Base-by-base conservation (phyloP, 2,329 filamentous ascomycete species). In the Epichloe aotearoae region DNA sequence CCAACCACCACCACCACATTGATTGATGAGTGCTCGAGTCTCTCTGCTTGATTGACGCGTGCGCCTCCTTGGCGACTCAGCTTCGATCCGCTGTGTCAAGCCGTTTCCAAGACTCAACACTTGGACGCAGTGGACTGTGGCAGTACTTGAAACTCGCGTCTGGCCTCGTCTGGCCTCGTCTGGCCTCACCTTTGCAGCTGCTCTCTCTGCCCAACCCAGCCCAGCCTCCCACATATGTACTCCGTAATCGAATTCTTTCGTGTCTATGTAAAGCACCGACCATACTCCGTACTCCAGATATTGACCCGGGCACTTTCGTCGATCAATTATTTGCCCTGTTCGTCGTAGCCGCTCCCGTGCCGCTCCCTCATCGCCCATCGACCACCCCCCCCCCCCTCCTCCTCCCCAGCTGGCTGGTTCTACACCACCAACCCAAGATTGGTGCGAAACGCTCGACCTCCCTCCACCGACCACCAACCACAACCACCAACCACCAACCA, bases 51-150 rank as follows among this genome's bases (percentile, higher is more conserved):
- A 30, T 30, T 10, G 3, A 30, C 26, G 7, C 26, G 1, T 30
- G 42, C 47, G 20, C 46, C 46, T 47, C 46, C 46, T 17, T 20
- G 36, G 46, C 34, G n/a, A 19, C 41, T 33, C 41, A 43, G 41
- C 41, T 30, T 12, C 23, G 47, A 30, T 42, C 47, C 37, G 37
- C 39, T 43, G 47, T 42, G 42, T 49, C 47, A 49, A 42, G 36
- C 33, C 26, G 37, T 33, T 49, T 49, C 47, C 26, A 42, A n/a
- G 38, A 49, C 38, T 49, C 26, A 42, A 26, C 47, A 49, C 38
- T 49, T 43, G 26, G 38, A 49, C 17, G 47, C 47, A 42, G 26
- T 30, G n/a, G n/a, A n/a, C n/a, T n/a, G n/a, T n/a, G 26, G 26
- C 26, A n/a, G 19, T 15, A 14, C 26, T 49, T 49, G 47, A 49